Base-by-base conservation (phyloP, 1,284 basidiomycete genomes). In the Peniophora sp. region DNA sequence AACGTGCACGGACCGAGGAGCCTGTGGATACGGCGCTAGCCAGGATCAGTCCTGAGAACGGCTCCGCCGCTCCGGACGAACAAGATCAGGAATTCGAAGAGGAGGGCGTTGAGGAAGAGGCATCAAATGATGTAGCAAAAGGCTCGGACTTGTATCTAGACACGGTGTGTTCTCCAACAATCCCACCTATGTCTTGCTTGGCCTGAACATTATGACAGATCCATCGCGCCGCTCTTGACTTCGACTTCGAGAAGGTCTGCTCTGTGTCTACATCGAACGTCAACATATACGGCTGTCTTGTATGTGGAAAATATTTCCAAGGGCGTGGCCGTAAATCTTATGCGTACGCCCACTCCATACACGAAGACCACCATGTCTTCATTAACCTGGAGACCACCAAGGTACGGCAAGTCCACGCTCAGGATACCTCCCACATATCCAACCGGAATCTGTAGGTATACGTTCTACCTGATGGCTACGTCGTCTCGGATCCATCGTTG, bases 161-260 rank as follows among this genome's bases (percentile, higher is more conserved):
- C 70, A 98, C 96, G 50, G 94, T 91, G 67, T 65, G 77, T 68
- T 37, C 35, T 50, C 57, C 43, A 47, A 54, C 41, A 12, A n/a
- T n/a, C n/a, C n/a, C 34, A 44, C 36, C 48, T 41, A 51, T 49
- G 15, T 32, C 15, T 42, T 41, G 42, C 24, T 20, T n/a, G n/a
- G 34, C 49, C 12, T 10, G 14, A 15, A 47, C 32, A 20, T 32
- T 48, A 15, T 34, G 37, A 46, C 51, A 66, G 94, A 88, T 97
- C 57, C 92, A 95, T 62, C 80, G 94, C 52, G 80, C 79, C 51
- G 76, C 85, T 37, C 83, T 99, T 54, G 97, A 99, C 68, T 99
- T 99, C 69, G 97, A 99, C 71, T 99, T 99, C 64, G 97, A 99
- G 73, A 93, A 96, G 74, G 79, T 99, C 24, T 99, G 97, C 75